Percentiles rank a stretch among this genome's conserved stretches.
These are phyloP conservation scores for Volvox carteri DNA, from an alignment of 163 green algal species.

Conservation along the genomic window DNA sequence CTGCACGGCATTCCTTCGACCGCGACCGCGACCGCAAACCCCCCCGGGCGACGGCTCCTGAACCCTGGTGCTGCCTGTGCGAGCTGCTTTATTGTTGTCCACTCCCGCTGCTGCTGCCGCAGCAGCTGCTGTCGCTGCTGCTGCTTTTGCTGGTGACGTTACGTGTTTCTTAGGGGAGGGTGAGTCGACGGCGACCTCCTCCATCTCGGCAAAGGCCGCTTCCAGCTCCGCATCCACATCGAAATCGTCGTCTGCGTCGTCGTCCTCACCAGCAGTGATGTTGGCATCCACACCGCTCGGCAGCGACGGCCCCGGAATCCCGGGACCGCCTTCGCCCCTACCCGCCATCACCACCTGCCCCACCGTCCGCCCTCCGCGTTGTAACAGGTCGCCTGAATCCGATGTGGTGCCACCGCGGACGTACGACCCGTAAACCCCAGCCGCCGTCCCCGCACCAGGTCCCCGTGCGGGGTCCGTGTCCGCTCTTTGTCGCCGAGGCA, in stretches of 20 bases:
- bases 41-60: not conserved
- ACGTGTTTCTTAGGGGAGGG: not conserved
- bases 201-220: constrained; percentile 13
- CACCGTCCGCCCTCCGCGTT: no score
- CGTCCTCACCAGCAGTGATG: not conserved
- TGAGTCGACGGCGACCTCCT: not conserved
- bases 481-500: no score
- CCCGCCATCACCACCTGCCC: no score
- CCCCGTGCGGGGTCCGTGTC: no score
- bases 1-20: not conserved
- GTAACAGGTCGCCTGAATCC: no score
- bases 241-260: not conserved
- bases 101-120: not conserved
- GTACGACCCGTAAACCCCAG: no score
- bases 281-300: no score
- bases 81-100: not conserved
- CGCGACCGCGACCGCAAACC: not conserved
- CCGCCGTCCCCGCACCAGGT: no score
- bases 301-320: no score
- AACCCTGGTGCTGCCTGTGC: not conserved
- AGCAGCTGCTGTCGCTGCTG: not conserved
- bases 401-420: no score
- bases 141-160: not conserved
- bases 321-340: no score
- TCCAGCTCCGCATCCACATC: constrained; percentile 42